Conservation (phyloP, 352 stramenopile genomes). For the Aphanomyces cochlioides region DNA sequence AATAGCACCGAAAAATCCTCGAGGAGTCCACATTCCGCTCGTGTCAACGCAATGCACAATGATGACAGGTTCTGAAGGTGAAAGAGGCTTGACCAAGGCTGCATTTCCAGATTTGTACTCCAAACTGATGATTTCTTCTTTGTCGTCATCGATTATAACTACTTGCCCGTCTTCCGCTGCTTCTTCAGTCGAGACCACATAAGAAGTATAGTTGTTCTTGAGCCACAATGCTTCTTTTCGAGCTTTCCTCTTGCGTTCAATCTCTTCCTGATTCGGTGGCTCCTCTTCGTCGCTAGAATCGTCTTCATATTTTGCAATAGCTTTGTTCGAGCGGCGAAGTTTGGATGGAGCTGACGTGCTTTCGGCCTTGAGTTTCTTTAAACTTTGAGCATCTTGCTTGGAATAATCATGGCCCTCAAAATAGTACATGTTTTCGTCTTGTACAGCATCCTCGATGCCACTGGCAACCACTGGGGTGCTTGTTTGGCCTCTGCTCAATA, state of each 20-base stretch:
- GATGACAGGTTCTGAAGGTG: slow-evolving; percentile 35
- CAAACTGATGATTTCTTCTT: slow-evolving; percentile 32
- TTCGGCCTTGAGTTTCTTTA: slow-evolving; percentile 3
- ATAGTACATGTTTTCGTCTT: slow-evolving; percentile 81
- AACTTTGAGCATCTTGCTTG: slow-evolving; percentile 38
- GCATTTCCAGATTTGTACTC: slow-evolving; percentile 59
- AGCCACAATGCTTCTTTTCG: slow-evolving; percentile 57
- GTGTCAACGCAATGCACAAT: slow-evolving; percentile 77
- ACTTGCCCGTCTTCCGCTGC: neutral
- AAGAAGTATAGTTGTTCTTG: slow-evolving; percentile 59
- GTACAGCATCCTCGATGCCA: slow-evolving; percentile 29
- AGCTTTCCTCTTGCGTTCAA: slow-evolving; percentile 40
- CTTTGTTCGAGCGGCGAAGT: neutral
- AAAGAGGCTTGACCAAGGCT: slow-evolving; percentile 29
- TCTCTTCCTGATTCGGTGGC: slow-evolving; percentile 37
- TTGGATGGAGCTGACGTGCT: too few relatives aligned
- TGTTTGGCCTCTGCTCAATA: slow-evolving; percentile 1
- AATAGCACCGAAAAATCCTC: slow-evolving; percentile 68
- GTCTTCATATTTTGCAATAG: slow-evolving; percentile 36
- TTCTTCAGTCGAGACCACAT: slow-evolving; percentile 34
- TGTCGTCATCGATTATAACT: slow-evolving; percentile 1
- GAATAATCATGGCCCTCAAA: slow-evolving; percentile 77
- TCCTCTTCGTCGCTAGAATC: slow-evolving; percentile 40
- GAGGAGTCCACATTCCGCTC: slow-evolving; percentile 62
- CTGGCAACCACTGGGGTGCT: neutral